phyloP scores from a whole-genome alignment of 306 rosid species.

The Chamaecrista fasciculata region DNA sequence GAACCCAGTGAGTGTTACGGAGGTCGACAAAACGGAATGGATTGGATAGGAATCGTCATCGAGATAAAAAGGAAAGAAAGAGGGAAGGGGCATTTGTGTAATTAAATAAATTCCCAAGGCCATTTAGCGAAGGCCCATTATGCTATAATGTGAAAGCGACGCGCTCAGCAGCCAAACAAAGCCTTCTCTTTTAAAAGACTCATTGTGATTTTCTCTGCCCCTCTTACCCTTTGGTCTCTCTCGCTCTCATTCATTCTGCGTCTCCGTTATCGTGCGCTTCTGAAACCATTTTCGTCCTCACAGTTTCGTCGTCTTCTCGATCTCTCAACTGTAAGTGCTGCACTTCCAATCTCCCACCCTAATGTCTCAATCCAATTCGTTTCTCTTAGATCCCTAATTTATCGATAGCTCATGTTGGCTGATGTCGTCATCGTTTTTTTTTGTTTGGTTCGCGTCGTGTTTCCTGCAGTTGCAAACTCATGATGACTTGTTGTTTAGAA shows the following conservation, averaged over 20 bases:
- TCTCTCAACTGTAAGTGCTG: conserved; percentile 47
- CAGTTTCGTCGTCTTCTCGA: conserved; percentile 45
- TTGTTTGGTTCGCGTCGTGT: too few relatives aligned
- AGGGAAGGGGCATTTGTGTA: conserved; percentile 22
- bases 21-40: conserved; percentile 34
- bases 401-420: background rate
- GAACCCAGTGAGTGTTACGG: conserved; percentile 14
- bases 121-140: conserved; percentile 2
- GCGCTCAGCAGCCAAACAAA: conserved; percentile 60
- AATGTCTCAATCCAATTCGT: conserved; percentile 26
- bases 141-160: conserved; percentile 60
- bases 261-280: conserved; percentile 44
- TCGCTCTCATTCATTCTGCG: conserved; percentile 23
- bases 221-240: conserved; percentile 33
- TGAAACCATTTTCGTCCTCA: conserved; percentile 48
- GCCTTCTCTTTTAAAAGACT: conserved; percentile 50
- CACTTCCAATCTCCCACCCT: conserved; percentile 44
- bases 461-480: background rate
- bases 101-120: conserved; percentile 44
- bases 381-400: conserved; percentile 67
- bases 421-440: background rate
- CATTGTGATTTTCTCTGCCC: conserved; percentile 56
- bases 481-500: background rate
- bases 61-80: background rate
- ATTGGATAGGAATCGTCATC: too few relatives aligned